phyloP scores from a whole-genome alignment of 2,329 filamentous ascomycete genomes.

The Neopestalotiopsis clavispora region DNA sequence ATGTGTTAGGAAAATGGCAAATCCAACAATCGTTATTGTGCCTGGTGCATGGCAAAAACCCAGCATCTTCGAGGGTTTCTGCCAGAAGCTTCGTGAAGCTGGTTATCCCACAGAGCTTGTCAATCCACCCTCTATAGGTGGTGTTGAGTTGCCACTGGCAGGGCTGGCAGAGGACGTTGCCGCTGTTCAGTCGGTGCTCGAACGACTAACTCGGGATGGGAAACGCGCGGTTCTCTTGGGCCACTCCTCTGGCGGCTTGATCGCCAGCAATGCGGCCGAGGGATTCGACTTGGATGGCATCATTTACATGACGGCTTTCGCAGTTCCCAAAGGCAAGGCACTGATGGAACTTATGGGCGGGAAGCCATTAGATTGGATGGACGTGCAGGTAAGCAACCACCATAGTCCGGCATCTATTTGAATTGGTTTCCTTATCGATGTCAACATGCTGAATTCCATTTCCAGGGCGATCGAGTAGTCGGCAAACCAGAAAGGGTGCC shows the following conservation, averaged over 20 bases:
- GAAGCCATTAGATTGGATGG: constrained; percentile 23
- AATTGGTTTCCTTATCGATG: not conserved
- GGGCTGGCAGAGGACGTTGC: constrained; percentile 16
- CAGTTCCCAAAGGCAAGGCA: constrained; percentile 16
- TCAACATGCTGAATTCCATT: not conserved
- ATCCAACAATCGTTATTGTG: constrained; percentile 18
- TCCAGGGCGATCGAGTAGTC: constrained; percentile 22
- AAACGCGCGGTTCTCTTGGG: constrained; percentile 8
- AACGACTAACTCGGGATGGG: constrained; percentile 2
- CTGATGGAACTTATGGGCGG: constrained; percentile 23
- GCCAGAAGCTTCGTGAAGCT: constrained; percentile 3
- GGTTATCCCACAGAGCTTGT: constrained; percentile 15
- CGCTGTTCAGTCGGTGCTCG: constrained; percentile 16
- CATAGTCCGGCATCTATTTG: not conserved
- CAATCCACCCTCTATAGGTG: constrained; percentile 13
- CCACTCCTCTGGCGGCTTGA: constrained; percentile 18
- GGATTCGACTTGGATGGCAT: constrained; percentile 15
- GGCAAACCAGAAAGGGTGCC: constrained; percentile 17
- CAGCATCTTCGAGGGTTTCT: not conserved
- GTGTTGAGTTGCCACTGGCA: constrained; percentile 14
- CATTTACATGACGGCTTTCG: constrained; percentile 18
- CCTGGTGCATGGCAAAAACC: constrained; percentile 19
- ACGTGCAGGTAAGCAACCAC: constrained; percentile 20
- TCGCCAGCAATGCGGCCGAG: constrained; percentile 17
- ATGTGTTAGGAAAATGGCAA: constrained; percentile 6